These are phyloP conservation scores for Ambrosia trifida DNA, from an alignment of 129 eudicot species.

Conservation along the genomic window DNA sequence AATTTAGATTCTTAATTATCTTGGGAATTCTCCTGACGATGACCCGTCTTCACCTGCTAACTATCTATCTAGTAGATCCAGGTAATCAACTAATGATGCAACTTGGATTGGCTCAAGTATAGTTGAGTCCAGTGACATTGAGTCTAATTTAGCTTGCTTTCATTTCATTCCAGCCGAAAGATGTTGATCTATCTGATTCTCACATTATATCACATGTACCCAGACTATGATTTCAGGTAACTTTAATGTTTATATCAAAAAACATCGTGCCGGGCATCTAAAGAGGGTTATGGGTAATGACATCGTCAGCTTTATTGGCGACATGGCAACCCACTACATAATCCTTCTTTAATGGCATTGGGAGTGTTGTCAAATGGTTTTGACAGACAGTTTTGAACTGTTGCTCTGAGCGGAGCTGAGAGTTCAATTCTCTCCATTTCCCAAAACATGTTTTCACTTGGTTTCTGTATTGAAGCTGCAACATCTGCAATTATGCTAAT, in stretches of 20 bases:
- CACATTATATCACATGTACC: conserved; percentile 87
- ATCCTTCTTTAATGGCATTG: conserved; percentile 53
- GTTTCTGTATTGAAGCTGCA: conserved; percentile 8
- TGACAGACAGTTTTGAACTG: conserved; percentile 98
- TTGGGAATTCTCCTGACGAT: conserved; percentile 72
- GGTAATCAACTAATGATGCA: conserved; percentile 37
- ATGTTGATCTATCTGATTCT: conserved; percentile 86
- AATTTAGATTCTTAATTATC: conserved; percentile 74
- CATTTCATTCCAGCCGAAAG: conserved; percentile 70
- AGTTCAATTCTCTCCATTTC: conserved; percentile 99
- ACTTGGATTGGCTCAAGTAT: conserved; percentile 18
- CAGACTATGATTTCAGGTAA: conserved; percentile 98
- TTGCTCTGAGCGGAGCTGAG: conserved; percentile 96
- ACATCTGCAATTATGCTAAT: not conserved
- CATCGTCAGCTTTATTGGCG: conserved; percentile 91
- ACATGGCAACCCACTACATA: conserved; percentile 92
- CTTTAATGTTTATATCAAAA: conserved; percentile 14
- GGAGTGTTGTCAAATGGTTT: conserved; percentile 99
- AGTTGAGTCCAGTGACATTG: conserved; percentile 18
- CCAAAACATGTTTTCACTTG: conserved; percentile 45
- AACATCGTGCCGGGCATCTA: conserved; percentile 4
- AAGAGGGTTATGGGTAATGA: conserved; percentile 97
- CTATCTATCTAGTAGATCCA: conserved; percentile 67
- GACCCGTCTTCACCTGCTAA: conserved; percentile 72
- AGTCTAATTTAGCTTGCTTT: conserved; percentile 23